Evolutionary conservation across 2,329 filamentous ascomycete species (phyloP).

Genomic region (Decorospora gaudefroyi): DNA sequence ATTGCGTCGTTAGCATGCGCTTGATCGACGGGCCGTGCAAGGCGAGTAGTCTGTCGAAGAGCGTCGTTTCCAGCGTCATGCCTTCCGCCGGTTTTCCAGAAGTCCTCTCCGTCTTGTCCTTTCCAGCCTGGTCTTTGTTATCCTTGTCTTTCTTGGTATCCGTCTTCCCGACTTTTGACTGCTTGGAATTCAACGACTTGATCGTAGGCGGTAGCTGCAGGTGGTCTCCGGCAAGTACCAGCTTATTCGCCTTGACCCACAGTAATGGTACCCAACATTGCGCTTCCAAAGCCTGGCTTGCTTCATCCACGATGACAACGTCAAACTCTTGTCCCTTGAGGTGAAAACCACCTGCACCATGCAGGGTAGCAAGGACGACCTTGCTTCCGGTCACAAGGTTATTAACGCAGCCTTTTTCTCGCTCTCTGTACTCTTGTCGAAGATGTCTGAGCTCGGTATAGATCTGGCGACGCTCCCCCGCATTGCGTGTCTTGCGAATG

Average conservation of each 20-base stretch:
- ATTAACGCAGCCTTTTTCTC: constrained; percentile 80
- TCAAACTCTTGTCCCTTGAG: constrained; percentile 82
- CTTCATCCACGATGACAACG: constrained; percentile 94
- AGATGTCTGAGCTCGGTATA: constrained; percentile 85
- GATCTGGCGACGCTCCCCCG: constrained; percentile 76
- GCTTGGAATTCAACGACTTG: constrained; percentile 67
- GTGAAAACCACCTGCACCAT: constrained; percentile 87
- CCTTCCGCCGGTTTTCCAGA: constrained; percentile 42
- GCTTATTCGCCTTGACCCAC: constrained; percentile 70
- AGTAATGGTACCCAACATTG: constrained; percentile 95
- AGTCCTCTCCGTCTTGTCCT: constrained; percentile 43
- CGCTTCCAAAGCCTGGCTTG: constrained; percentile 91
- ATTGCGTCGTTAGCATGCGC: constrained; percentile 93
- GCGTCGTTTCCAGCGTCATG: constrained; percentile 78
- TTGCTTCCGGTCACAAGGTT: constrained; percentile 76
- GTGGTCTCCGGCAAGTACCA: constrained; percentile 91
- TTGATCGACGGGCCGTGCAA: constrained; percentile 85
- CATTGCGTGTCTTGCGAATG: constrained; percentile 82
- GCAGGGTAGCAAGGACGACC: constrained; percentile 88
- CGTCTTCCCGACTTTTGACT: constrained; percentile 40
- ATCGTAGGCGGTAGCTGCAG: constrained; percentile 93
- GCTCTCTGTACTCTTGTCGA: constrained; percentile 82
- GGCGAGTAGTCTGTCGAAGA: constrained; percentile 85
- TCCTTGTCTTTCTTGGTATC: constrained; percentile 42
- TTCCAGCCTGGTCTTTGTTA: constrained; percentile 48